phyloP scores from a whole-genome alignment of 441 rosid species.

The Melianthus villosus region DNA sequence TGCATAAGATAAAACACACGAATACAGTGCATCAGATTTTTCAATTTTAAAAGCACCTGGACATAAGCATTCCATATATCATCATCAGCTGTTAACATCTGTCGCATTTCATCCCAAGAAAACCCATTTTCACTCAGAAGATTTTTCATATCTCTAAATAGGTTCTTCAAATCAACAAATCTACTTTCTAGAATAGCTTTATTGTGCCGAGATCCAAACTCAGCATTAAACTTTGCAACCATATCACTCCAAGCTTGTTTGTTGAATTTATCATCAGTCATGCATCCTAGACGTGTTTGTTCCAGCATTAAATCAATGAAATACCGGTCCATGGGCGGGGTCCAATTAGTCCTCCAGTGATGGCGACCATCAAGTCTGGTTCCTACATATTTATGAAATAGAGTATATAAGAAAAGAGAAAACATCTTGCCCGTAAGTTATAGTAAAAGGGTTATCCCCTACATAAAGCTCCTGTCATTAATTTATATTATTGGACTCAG shows the following conservation, averaged over 20 bases:
- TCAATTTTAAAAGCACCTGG: conserved; percentile 28
- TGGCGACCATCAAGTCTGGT: too few relatives aligned
- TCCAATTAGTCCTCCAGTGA: conserved; percentile 81
- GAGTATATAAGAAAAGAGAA: too few relatives aligned
- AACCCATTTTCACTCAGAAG: conserved; percentile 56
- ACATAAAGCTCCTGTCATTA: too few relatives aligned
- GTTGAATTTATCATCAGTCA: conserved; percentile 66
- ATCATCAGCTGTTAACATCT: conserved; percentile 75
- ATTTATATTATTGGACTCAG: too few relatives aligned
- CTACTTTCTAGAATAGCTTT: conserved; percentile 74
- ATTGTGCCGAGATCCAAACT: conserved; percentile 44
- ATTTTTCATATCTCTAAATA: conserved; percentile 46
- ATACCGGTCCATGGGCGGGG: conserved; percentile 74
- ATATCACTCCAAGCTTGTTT: conserved; percentile 68
- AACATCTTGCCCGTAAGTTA: too few relatives aligned
- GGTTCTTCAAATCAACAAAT: conserved; percentile 65
- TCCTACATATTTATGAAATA: too few relatives aligned
- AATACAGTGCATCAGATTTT: conserved; percentile 3
- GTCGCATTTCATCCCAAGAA: conserved; percentile 63
- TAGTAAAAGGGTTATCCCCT: too few relatives aligned
- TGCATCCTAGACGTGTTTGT: conserved; percentile 64
- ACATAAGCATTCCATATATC: conserved; percentile 48
- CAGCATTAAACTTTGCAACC: conserved; percentile 42
- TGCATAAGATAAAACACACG: conserved; percentile 12
- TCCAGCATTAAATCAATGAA: conserved; percentile 59